Evolutionary conservation across 2,329 filamentous ascomycete species (phyloP), one percentile per base, ranked within the genome.

Genomic region (Chaetomium globosum): DNA sequence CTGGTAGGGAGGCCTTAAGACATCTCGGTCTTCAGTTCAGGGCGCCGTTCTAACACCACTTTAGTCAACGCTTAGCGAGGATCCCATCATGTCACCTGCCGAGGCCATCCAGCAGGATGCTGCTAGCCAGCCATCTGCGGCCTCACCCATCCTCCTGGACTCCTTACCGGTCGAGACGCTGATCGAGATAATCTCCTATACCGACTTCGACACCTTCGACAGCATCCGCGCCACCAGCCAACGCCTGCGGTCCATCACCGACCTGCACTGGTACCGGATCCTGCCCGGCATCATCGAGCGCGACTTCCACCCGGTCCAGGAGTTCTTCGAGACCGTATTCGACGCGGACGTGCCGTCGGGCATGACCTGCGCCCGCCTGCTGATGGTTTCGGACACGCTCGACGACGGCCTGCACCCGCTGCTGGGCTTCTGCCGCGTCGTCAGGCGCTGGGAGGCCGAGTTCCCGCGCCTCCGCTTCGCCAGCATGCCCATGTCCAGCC

Each of bases 101-200:
- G 16, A 31, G n/a, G 28, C 4, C 10, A 7, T 49, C 4, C 55
- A 39, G 31, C 7, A 26, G 28, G 23, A 12, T 13, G n/a, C 56
- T 33, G 60, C 56, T 31, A 31, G 30, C n/a, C 49, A 66, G 59
- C 49, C 19, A 23, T 23, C 3, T 9, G 36, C 19, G 7, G 54
- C 19, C 12, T 8, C 23, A 21, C 3, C 43, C 7, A 23, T 58
- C 12, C 31, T 13, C 3, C 39, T 55, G 0, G 66, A 67, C 19
- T 61, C 53, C 10, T 61, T 71, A 2, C 82, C 83, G 0, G 74
- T 78, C 3, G 83, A 86, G 69, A 77, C 83, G 21, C 71, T 83
- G 2, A 72, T 84, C 12, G 79, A 82, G 23, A 80, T 85, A 28
- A 82, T 82, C 69, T 77, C 79, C 33, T 68, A 79, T 21, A 74